phyloP scores from a whole-genome alignment of 2,329 filamentous ascomycete species.

The Microdochium paspali region DNA sequence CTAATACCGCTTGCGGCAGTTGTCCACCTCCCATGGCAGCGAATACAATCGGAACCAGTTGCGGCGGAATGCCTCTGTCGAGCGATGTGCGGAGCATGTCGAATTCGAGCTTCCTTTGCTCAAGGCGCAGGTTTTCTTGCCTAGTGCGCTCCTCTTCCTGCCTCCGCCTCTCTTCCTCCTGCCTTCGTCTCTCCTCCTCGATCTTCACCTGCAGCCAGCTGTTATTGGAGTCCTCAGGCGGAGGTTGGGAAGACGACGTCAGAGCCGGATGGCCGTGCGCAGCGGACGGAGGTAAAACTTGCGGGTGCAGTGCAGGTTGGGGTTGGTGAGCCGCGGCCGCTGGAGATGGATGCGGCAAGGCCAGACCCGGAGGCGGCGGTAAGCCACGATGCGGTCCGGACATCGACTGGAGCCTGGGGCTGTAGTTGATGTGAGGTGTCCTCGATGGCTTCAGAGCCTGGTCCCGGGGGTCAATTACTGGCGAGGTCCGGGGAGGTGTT shows the following conservation, averaged over 20 bases:
- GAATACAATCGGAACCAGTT: conserved; percentile 68
- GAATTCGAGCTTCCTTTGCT: conserved; percentile 64
- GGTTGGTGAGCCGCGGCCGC: conserved; percentile 3
- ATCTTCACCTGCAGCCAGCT: conserved; percentile 62
- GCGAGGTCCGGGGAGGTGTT: conserved; percentile 48
- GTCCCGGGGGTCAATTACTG: conserved; percentile 42
- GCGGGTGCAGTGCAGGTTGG: conserved; percentile 16
- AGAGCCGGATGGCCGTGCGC: conserved; percentile 20
- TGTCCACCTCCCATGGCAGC: conserved; percentile 58
- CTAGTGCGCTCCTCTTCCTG: conserved; percentile 66
- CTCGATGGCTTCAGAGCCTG: conserved; percentile 28
- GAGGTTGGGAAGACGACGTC: conserved; percentile 54
- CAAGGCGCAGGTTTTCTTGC: conserved; percentile 56
- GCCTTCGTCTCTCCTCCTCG: conserved; percentile 62
- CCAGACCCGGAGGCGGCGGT: conserved; percentile 59
- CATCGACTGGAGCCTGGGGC: conserved; percentile 48
- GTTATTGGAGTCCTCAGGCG: conserved; percentile 61
- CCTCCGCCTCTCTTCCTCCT: conserved; percentile 62
- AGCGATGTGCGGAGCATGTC: conserved; percentile 63
- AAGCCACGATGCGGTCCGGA: conserved; percentile 60
- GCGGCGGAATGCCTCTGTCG: conserved; percentile 60
- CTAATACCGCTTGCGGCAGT: conserved; percentile 50
- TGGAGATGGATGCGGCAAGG: conserved; percentile 31
- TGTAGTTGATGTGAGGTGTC: conserved; percentile 31
- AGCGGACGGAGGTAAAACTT: conserved; percentile 6